These are phyloP conservation scores for Stagonosporopsis rhizophila DNA, from an alignment of 2,329 filamentous ascomycete species.

Conservation along the genomic window DNA sequence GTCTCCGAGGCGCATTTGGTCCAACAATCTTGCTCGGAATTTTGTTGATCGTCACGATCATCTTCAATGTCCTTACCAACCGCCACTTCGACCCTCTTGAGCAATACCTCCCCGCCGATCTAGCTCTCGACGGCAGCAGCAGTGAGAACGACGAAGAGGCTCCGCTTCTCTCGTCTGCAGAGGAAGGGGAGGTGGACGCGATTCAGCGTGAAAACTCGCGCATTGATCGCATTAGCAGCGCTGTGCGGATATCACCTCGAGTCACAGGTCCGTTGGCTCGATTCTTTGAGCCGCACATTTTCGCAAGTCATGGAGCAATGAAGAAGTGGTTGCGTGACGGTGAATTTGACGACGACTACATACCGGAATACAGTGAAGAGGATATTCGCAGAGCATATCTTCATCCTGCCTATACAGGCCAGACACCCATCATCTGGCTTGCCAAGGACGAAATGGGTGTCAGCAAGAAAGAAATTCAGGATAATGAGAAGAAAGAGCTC, in stretches of 20 bases:
- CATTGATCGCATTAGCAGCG: constrained; percentile 37
- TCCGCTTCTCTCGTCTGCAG: constrained; percentile 40
- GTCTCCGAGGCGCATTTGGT: constrained; percentile 42
- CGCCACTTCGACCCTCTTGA: constrained; percentile 46
- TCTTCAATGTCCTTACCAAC: constrained; percentile 46
- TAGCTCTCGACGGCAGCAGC: constrained; percentile 28
- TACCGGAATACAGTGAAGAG: constrained; percentile 44
- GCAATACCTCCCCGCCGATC: constrained; percentile 44
- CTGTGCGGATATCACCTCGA: constrained; percentile 31
- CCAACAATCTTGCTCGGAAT: constrained; percentile 42
- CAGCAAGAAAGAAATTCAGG: constrained; percentile 39
- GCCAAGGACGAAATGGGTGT: constrained; percentile 43
- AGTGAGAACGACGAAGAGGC: constrained; percentile 37
- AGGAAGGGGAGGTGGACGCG: constrained; percentile 39
- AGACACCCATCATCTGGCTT: constrained; percentile 45
- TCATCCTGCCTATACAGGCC: constrained; percentile 45
- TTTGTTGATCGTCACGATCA: constrained; percentile 41
- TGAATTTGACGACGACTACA: constrained; percentile 40
- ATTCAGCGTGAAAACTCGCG: constrained; percentile 28
- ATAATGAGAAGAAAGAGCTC: constrained; percentile 40
- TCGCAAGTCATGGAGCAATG: constrained; percentile 45
- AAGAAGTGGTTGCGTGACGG: constrained; percentile 43
- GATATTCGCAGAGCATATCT: constrained; percentile 45
- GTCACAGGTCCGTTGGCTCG: constrained; percentile 40
- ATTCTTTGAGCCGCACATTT: constrained; percentile 48